A percentile compares a stretch with the other conserved stretches of the same genome.
Conservation (phyloP, 1,284 basidiomycete genomes). For the Exobasidium rhododendri region DNA sequence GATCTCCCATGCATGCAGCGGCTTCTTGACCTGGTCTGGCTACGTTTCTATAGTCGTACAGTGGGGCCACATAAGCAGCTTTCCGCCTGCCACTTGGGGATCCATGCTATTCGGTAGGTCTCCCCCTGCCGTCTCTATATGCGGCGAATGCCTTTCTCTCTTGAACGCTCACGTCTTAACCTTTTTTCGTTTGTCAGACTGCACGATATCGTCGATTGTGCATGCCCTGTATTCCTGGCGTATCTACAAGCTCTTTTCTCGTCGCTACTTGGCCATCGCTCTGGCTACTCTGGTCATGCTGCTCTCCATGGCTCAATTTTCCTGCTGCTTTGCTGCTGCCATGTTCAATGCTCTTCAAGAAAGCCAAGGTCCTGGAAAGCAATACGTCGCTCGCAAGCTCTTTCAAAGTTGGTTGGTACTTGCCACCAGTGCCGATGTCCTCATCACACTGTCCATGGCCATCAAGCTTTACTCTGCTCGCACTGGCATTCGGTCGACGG, state of each 20-base stretch:
- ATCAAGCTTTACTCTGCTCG: neutral
- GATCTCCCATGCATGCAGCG: neutral
- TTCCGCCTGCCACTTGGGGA: slow-evolving; percentile 3
- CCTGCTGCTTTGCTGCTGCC: slow-evolving; percentile 8
- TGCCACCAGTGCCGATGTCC: slow-evolving; percentile 1
- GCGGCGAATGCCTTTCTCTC: neutral
- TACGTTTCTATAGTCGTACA: neutral
- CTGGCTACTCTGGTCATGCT: neutral
- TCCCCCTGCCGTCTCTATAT: no score
- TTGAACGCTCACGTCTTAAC: neutral
- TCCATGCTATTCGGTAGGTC: slow-evolving; percentile 13
- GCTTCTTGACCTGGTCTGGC: slow-evolving; percentile 2
- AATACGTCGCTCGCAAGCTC: slow-evolving; percentile 8
- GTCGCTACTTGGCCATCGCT: neutral
- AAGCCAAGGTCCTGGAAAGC: slow-evolving; percentile 7
- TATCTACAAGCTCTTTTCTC: slow-evolving; percentile 3
- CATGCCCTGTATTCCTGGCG: slow-evolving; percentile 8
- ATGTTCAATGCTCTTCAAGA: slow-evolving; percentile 5
- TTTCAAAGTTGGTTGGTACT: slow-evolving; percentile 2
- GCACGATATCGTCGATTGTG: slow-evolving; percentile 8
- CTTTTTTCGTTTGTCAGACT: neutral
- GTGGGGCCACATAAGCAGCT: neutral
- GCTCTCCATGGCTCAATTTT: slow-evolving; percentile 2
- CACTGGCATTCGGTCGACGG: neutral
- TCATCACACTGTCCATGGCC: slow-evolving; percentile 4